phyloP scores from a whole-genome alignment of 306 rosid genomes.

The Bauhinia variegata region DNA sequence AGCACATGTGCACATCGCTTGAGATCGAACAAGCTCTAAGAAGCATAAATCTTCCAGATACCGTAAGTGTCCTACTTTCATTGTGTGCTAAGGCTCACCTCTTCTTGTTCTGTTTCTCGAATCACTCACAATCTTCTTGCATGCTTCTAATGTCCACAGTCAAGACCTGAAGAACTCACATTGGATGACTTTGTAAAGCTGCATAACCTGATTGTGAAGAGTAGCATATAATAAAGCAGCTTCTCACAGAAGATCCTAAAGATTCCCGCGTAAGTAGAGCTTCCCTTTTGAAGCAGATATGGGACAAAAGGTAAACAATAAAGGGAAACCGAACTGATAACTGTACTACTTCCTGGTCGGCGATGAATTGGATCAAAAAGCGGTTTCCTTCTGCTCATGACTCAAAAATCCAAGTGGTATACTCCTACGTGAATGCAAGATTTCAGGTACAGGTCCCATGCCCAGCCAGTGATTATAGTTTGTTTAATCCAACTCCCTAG shows the following conservation, averaged over 20 bases:
- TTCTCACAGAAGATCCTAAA: constrained; percentile 5
- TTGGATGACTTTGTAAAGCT: constrained; percentile 70
- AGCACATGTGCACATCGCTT: constrained; percentile 66
- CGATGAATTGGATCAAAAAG: constrained; percentile 14
- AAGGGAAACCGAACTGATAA: constrained; percentile 6
- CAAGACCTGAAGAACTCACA: constrained; percentile 87
- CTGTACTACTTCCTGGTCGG: constrained; percentile 5
- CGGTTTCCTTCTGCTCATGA: constrained; percentile 23
- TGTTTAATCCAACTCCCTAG: constrained; percentile 1
- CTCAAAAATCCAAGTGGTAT: constrained; percentile 10
- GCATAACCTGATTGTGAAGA: constrained; percentile 63
- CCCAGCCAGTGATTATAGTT: constrained; percentile 4
- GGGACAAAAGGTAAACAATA: constrained; percentile 8
- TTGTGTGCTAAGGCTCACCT: not conserved
- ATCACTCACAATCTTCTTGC: too few relatives aligned
- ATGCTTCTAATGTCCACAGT: constrained; percentile 43
- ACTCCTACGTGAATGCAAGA: constrained; percentile 9
- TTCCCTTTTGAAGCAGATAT: constrained; percentile 21
- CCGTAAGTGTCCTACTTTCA: constrained; percentile 51
- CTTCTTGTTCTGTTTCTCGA: constrained; percentile 2
- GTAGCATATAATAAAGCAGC: constrained; percentile 34
- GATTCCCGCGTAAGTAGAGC: constrained; percentile 9
- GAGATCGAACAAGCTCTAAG: constrained; percentile 75
- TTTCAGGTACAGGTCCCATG: constrained; percentile 14
- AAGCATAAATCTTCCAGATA: constrained; percentile 62